Base-by-base conservation (phyloP, 495 filamentous ascomycete genomes). In the Massariosphaeria phaeospora region DNA sequence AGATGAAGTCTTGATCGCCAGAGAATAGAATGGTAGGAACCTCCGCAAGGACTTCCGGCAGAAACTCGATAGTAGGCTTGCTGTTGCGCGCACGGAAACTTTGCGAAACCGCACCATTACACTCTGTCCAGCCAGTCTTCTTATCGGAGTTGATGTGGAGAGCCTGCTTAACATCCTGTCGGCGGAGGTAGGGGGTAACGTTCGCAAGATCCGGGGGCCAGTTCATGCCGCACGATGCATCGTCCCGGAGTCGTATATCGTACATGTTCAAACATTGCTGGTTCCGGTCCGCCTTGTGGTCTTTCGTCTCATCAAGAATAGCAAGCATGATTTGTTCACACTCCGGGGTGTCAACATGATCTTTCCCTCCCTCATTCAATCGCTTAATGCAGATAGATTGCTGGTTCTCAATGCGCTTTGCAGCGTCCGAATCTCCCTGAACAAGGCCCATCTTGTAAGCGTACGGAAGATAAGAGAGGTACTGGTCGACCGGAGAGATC, bases 1-100 rank as follows among this genome's bases (percentile, higher is more conserved):
- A 98, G 57, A 98, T 97, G 9, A 96, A 72, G 66, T 98, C 93
- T 63, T 91, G 79, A 57, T 93, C 87, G 51, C 93, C 93, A 17
- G 89, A 95, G 75, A 97, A 98, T 20, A 98, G 81, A 1, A 95
- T 66, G 17, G 93, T 75, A 13, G 84, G 84, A 18, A 97, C 69
- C 35, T 88, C 76, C 62, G 83, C 77, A 6, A 97, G 75, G 25
- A 98, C 67, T 8, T 77, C 81, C 0, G 93, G 91, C 1, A 98
- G 78, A 13, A 96, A 68, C 13, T 80, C 69, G 55, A 91, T 75
- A 10, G 88, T 76, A 0, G 93, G 89, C 39, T 72, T 72, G 3
- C 88, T 89, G 3, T 86, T 82, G 18, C 64, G 65, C 6, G 85
- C 78, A 13, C 69, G 73, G 74, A 98, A 95, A 2, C 79, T 71